Conservation (phyloP, 192 early-diverging fungal species). For the Mortierella claussenii region DNA sequence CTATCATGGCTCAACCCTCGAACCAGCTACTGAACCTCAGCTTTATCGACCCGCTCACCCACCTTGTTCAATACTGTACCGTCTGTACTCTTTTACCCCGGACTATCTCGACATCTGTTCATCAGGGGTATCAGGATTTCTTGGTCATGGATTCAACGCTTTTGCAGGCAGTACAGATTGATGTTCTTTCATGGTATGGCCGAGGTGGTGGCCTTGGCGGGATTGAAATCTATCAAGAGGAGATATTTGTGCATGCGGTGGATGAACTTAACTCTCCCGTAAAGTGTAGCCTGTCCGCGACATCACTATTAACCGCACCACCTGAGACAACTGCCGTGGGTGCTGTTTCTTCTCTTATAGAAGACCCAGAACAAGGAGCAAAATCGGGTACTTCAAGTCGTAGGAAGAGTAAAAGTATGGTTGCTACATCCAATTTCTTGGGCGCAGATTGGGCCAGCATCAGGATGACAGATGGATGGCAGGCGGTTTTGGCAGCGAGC, state of each 20-base stretch:
- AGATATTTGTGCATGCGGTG: conserved; percentile 31
- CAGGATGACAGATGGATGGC: conserved; percentile 34
- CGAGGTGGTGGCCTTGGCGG: conserved; percentile 53
- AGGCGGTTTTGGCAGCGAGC: conserved; percentile 26
- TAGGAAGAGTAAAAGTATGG: conserved; percentile 13
- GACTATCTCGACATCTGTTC: neutral
- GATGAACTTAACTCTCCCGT: conserved; percentile 16
- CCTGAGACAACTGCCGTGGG: no score
- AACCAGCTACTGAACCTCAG: conserved; percentile 68
- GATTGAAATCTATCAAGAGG: conserved; percentile 46
- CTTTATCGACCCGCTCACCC: conserved; percentile 70
- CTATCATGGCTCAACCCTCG: conserved; percentile 66
- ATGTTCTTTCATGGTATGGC: conserved; percentile 68
- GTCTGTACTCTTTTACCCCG: conserved; percentile 41
- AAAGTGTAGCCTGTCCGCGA: neutral
- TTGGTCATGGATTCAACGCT: conserved; percentile 47
- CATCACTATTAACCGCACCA: neutral
- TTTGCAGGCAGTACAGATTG: conserved; percentile 65
- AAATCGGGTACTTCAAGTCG: neutral
- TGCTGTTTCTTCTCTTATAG: no score
- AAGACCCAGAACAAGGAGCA: no score
- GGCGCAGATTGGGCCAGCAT: conserved; percentile 36
- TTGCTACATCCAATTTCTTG: conserved; percentile 16
- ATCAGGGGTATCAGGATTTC: conserved; percentile 58
- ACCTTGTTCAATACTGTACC: conserved; percentile 52